phyloP scores from a whole-genome alignment of 1,284 basidiomycete genomes.

The Trichosporon coremiiforme region DNA sequence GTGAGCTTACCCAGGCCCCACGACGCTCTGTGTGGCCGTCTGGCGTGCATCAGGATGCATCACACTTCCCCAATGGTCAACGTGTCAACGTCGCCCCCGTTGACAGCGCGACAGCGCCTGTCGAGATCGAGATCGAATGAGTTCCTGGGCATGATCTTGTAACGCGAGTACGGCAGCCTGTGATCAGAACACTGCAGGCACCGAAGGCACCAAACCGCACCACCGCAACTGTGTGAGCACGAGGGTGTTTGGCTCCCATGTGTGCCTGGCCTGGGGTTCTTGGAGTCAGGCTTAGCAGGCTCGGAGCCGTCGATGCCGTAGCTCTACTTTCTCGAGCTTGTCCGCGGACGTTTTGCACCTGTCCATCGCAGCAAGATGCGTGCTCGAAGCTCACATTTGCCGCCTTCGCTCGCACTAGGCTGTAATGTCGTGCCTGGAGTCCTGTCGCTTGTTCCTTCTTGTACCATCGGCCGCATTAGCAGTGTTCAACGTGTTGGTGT shows the following conservation, averaged over 20 bases:
- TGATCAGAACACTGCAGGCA: neutral
- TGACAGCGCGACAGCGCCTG: neutral
- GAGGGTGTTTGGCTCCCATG: neutral
- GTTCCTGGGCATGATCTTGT: neutral
- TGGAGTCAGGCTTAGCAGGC: no score
- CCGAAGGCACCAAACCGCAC: neutral
- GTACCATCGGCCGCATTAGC: neutral
- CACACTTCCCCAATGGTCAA: no score
- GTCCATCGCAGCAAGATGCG: no score
- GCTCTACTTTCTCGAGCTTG: no score
- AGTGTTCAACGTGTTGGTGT: no score
- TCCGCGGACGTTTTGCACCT: no score
- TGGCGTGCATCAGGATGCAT: no score
- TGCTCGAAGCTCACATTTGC: no score
- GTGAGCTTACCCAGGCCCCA: no score
- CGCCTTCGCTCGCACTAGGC: neutral
- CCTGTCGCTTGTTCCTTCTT: neutral
- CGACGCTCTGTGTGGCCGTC: no score
- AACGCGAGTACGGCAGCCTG: conserved; percentile 1
- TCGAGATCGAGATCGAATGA: neutral
- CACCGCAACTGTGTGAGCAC: neutral
- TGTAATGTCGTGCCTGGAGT: neutral
- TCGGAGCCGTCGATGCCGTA: neutral
- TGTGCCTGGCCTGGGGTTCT: neutral
- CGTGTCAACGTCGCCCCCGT: neutral